Evolutionary conservation across 2,329 filamentous ascomycete species (phyloP), one percentile per base, ranked within the genome.

Genomic region (Talaromyces rugulosus): DNA sequence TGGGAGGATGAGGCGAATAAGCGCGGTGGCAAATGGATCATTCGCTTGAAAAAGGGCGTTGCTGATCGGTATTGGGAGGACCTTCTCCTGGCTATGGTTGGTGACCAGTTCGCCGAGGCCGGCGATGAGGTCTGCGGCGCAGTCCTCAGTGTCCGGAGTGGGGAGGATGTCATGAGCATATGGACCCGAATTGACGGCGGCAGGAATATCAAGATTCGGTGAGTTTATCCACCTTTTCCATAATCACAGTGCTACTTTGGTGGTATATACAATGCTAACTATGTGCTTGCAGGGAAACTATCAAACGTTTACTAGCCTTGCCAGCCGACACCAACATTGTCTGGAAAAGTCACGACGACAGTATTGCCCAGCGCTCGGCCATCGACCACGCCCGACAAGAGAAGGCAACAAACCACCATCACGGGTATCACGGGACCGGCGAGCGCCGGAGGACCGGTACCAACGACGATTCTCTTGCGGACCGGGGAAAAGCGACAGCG

Each of bases 1-100:
- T 99, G 95, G 95, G 95, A 99, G 77, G 95, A 99, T 69, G 92
- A 96, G 54, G 92, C 96, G 74, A 99, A 99, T 80, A 95, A 92
- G 77, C 89, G 88, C 68, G 95, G 95, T 60, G 95, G 95, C 58
- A 99, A 99, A 80, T 99, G 94, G 94, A 93, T 97, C 67, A 88
- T 99, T 74, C 86, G 94, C 67, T 81, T 99, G 74, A 97, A 96
- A 85, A 99, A 99, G 82, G 95, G 95, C 30, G 91, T 99, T 23
- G 91, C 92, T 18, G 95, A 98, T 77, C 87, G 94, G 60, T 97
- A 96, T 77, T 99, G 95, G 92, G 95, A 99, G 80, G 91, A 97
- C 72, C 82, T 98, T 56, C 81, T 98, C 63, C 82, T 98, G 69
- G 92, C 92, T 30, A 89, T 97, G 69, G 87, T 97, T 62, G 95